These are phyloP conservation scores for Senecio squalidus DNA, from an alignment of 140 eudicot species.

Conservation along the genomic window DNA sequence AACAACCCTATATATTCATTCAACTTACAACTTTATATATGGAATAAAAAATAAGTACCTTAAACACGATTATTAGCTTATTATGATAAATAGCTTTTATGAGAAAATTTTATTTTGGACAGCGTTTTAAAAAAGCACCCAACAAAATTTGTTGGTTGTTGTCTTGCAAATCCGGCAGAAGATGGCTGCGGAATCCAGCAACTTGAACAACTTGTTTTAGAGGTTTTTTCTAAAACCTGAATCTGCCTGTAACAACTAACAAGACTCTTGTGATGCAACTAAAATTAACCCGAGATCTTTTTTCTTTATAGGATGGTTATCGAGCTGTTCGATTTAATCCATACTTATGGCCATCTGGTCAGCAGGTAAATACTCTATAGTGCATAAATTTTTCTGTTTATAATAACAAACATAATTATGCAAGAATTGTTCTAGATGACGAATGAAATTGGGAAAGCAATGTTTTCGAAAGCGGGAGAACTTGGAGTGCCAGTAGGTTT, in stretches of 20 bases:
- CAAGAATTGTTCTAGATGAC: conserved; percentile 58
- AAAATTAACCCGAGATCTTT: conserved; percentile 10
- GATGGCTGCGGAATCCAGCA: conserved; percentile 72
- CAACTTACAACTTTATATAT: no score
- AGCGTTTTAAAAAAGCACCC: conserved; percentile 77
- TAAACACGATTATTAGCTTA: no score
- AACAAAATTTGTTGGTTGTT: conserved; percentile 82
- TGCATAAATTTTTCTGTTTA: neutral
- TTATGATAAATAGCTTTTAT: no score
- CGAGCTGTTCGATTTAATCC: conserved; percentile 95
- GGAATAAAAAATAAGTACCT: no score
- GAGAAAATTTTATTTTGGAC: no score
- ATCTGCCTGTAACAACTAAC: neutral
- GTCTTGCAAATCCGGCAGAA: conserved; percentile 95
- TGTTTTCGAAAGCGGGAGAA: conserved; percentile 85
- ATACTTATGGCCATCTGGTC: conserved; percentile 86
- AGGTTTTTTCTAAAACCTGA: conserved; percentile 32
- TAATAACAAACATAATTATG: no score
- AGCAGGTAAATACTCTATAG: conserved; percentile 42
- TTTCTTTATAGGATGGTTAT: conserved; percentile 61
- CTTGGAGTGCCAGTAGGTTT: conserved; percentile 82
- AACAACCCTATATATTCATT: no score
- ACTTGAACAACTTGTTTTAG: conserved; percentile 54
- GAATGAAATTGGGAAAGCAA: conserved; percentile 70
- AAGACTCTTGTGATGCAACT: neutral